A percentile compares a stretch with the other conserved stretches of the same genome.
Evolutionary conservation across 2,329 filamentous ascomycete species (phyloP).

Genomic region (Capronia americana): DNA sequence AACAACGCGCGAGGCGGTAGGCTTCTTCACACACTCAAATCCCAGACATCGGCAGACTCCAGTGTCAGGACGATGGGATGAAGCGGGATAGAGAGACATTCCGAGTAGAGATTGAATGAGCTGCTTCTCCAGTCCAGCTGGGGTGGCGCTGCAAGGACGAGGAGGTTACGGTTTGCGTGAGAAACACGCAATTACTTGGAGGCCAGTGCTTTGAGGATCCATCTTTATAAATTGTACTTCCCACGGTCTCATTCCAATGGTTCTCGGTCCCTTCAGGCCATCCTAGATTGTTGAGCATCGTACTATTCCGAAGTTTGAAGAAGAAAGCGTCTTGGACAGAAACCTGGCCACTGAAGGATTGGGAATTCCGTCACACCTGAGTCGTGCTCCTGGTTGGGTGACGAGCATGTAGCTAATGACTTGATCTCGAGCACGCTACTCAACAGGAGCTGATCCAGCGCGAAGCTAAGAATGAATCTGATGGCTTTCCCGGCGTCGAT

Average conservation of each 20-base stretch:
- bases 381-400: background rate
- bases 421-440: slow-evolving; percentile 30
- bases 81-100: background rate
- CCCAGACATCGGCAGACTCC: slow-evolving; percentile 22
- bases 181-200: background rate
- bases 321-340: background rate
- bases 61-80: slow-evolving; percentile 19
- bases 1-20: slow-evolving; percentile 13
- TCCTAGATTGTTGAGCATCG: slow-evolving; percentile 2
- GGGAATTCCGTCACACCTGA: background rate
- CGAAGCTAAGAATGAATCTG: slow-evolving; percentile 1
- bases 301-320: background rate
- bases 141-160: background rate
- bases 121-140: background rate
- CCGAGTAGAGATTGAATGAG: background rate
- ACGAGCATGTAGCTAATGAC: slow-evolving; percentile 17
- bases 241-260: too few relatives aligned
- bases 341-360: background rate
- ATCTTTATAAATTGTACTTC: background rate
- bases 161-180: background rate
- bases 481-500: background rate
- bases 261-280: background rate
- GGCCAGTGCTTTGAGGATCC: background rate
- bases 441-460: background rate
- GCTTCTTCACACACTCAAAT: slow-evolving; percentile 25